Evolutionary conservation across 495 filamentous ascomycete genomes (phyloP), one percentile per base, ranked within the genome.

Genomic region (Tuber umbilicatum): DNA sequence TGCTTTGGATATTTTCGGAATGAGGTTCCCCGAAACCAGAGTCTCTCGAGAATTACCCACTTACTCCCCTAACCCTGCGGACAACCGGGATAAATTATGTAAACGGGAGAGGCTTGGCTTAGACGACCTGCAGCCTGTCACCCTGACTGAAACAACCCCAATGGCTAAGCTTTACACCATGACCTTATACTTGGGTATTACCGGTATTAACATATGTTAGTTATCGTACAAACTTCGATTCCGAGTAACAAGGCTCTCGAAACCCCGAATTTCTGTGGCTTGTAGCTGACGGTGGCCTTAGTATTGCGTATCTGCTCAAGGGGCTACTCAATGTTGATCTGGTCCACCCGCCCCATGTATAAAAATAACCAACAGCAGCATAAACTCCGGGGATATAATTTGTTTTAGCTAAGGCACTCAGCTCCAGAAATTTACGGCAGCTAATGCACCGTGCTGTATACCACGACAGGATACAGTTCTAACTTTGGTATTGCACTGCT

Each of bases 51-150:
- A 19, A 70, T 40, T 41, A 45, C 37, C 50, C n/a, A 71, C 9
- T 21, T 21, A 19, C 5, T 74, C 75, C 75, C 77, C 77, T 79
- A 79, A 79, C 77, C 77, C 77, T 79, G 40, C 23, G 55, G 27
- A 64, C 14, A 60, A 14, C 45, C 5, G 19, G 19, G 45, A 23
- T 50, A 50, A n/a, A 50, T 50, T 50, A 50, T 5, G 21, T 23
- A n/a, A 50, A 50, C 45, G 17, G 45, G 21, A n/a, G 19, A 9
- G 19, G 45, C 45, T 50, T 50, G 19, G 45, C 5, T 23, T 7
- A 47, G 19, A 47, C 45, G 17, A 14, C 23, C 23, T n/a, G 47
- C 9, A 31, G 27, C 27, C 27, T 17, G 55, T 64, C 35, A 64
- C 55, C 55, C 55, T 35, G 55, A 64, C 50, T 64, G 14, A 64